These are phyloP conservation scores for Onygenales sp. DNA, from an alignment of 2,329 filamentous ascomycete genomes.

Conservation along the genomic window DNA sequence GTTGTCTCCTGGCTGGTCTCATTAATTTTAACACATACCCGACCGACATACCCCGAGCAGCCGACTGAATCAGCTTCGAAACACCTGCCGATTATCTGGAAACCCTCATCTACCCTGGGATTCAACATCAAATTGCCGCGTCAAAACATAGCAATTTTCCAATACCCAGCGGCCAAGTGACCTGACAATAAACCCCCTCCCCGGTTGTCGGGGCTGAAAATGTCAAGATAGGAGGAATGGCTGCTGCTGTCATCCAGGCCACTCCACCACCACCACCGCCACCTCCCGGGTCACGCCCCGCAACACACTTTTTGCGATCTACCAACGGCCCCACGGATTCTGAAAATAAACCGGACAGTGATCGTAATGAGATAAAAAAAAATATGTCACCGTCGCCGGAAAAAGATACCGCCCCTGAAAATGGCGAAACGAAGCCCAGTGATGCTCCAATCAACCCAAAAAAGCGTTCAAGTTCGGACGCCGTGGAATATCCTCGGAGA, in stretches of 20 bases:
- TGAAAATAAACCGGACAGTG: background rate
- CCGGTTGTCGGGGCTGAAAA: background rate
- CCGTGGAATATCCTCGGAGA: conserved; percentile 23
- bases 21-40: too few relatives aligned
- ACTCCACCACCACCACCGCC: background rate
- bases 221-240: conserved; percentile 1
- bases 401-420: conserved; percentile 6
- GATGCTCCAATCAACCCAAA: conserved; percentile 15
- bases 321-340: background rate
- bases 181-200: background rate
- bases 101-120: too few relatives aligned
- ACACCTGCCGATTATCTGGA: too few relatives aligned
- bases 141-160: too few relatives aligned
- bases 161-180: too few relatives aligned
- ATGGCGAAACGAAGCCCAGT: background rate
- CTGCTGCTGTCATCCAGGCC: background rate
- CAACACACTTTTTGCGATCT: background rate
- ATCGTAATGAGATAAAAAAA: background rate
- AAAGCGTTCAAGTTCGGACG: conserved; percentile 22
- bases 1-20: too few relatives aligned
- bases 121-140: too few relatives aligned
- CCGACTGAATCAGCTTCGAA: too few relatives aligned
- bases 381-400: conserved; percentile 17
- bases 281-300: background rate
- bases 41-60: too few relatives aligned